Percentiles rank a stretch among this genome's conserved stretches.
Conservation (phyloP, 202 grass and related monocot species). For the Panicum virgatum region DNA sequence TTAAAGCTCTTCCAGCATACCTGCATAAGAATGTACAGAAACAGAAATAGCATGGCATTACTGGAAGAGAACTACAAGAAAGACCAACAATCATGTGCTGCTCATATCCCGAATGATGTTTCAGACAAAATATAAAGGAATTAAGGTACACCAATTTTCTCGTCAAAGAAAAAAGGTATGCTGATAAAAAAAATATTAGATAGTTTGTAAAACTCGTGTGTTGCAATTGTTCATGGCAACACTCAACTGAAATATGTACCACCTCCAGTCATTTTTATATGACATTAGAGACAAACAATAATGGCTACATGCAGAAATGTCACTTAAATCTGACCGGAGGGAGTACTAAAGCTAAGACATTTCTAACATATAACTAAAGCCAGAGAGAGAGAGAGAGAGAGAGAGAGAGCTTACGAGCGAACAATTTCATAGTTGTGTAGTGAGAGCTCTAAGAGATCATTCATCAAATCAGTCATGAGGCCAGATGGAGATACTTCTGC, state of each 20-base stretch:
- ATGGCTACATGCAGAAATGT: neutral
- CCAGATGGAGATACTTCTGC: constrained; percentile 66
- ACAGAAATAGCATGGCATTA: constrained; percentile 16
- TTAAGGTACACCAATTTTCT: neutral
- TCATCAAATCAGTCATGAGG: constrained; percentile 69
- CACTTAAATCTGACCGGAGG: too few relatives aligned
- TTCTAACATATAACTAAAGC: neutral
- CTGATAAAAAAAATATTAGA: neutral
- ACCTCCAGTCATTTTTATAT: neutral
- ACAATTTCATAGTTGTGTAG: constrained; percentile 97
- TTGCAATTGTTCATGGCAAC: neutral
- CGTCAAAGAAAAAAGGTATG: neutral
- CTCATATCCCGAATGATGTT: neutral
- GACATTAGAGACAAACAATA: neutral
- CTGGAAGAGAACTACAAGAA: constrained; percentile 14
- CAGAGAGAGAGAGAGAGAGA: neutral
- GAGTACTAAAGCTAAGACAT: neutral
- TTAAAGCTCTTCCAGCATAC: constrained; percentile 84
- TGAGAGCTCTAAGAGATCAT: constrained; percentile 91
- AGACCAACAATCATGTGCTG: neutral
- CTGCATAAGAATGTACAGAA: constrained; percentile 51
- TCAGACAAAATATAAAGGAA: neutral
- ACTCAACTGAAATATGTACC: constrained; percentile 27
- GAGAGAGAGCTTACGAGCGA: constrained; percentile 69
- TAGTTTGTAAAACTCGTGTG: constrained; percentile 12